Evolutionary conservation across 345 rosid species (phyloP).

Genomic region (Salix caprea): DNA sequence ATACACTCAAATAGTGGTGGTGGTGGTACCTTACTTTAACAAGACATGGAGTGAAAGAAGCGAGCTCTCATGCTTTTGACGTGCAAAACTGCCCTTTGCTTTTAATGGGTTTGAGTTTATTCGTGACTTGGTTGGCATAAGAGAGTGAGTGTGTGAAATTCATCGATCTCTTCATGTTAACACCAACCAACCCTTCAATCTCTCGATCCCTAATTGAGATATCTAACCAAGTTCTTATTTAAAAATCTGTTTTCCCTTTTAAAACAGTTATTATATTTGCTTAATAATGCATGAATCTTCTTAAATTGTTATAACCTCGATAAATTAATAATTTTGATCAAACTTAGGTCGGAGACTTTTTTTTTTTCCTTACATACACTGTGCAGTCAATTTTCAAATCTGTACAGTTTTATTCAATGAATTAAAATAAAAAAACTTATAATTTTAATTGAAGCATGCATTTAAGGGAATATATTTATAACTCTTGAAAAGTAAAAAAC

Average conservation of each 20-base stretch:
- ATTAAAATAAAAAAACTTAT: no score
- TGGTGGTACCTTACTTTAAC: slow-evolving; percentile 24
- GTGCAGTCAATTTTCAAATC: neutral
- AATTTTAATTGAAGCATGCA: slow-evolving; percentile 2
- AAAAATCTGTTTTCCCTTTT: neutral
- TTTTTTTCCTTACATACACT: neutral
- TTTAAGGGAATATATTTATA: neutral
- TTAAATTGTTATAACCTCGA: no score
- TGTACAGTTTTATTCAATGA: neutral
- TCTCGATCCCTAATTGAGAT: neutral
- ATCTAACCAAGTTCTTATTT: slow-evolving; percentile 5
- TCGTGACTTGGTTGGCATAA: slow-evolving; percentile 18
- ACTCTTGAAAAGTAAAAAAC: slow-evolving; percentile 28
- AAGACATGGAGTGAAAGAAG: slow-evolving; percentile 34
- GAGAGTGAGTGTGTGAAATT: slow-evolving; percentile 10
- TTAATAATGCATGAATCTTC: no score
- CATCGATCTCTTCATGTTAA: neutral
- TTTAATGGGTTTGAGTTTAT: slow-evolving; percentile 22
- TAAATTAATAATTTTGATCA: no score
- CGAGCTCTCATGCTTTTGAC: slow-evolving; percentile 28
- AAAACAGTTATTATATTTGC: no score
- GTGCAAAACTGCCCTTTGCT: slow-evolving; percentile 27
- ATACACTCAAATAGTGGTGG: slow-evolving; percentile 4
- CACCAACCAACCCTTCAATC: neutral
- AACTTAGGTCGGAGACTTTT: no score